phyloP scores from a whole-genome alignment of 208 protist species.

The Wallacemonas sp. region DNA sequence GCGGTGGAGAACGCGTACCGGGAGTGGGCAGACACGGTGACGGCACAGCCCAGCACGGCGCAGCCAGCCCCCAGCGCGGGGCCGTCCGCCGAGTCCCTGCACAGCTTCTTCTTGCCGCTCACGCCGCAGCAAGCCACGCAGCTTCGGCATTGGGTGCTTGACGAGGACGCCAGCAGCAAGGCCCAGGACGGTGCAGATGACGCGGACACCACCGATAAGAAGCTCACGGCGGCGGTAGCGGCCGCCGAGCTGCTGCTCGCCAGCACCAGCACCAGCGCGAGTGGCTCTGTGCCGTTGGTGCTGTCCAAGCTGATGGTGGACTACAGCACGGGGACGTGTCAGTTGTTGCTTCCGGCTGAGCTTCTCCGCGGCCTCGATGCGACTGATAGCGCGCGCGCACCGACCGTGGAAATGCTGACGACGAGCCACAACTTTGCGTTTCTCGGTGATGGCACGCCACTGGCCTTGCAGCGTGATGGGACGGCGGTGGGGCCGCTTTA shows the following conservation, averaged over 20 bases:
- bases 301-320: conserved; percentile 18
- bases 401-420: not conserved
- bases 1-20: conserved; percentile 12
- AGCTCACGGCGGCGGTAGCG: not conserved
- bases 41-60: not conserved
- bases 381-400: not conserved
- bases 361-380: not conserved
- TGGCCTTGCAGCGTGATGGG: conserved; percentile 7
- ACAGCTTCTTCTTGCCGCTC: conserved; percentile 11
- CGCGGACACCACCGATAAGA: not conserved
- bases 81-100: not conserved
- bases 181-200: not conserved
- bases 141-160: not conserved
- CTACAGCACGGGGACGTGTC: not conserved
- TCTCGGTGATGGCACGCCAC: conserved; percentile 7
- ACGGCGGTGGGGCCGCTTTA: not conserved
- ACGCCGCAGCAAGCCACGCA: not conserved
- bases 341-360: conserved; percentile 5
- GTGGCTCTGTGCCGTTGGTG: not conserved
- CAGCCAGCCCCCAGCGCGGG: not conserved
- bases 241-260: not conserved
- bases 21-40: not conserved
- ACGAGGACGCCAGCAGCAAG: not conserved
- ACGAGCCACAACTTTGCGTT: not conserved
- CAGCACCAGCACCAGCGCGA: no score